Conservation (phyloP, 2,329 filamentous ascomycete species). For the Ceratocystis diversiconidia region DNA sequence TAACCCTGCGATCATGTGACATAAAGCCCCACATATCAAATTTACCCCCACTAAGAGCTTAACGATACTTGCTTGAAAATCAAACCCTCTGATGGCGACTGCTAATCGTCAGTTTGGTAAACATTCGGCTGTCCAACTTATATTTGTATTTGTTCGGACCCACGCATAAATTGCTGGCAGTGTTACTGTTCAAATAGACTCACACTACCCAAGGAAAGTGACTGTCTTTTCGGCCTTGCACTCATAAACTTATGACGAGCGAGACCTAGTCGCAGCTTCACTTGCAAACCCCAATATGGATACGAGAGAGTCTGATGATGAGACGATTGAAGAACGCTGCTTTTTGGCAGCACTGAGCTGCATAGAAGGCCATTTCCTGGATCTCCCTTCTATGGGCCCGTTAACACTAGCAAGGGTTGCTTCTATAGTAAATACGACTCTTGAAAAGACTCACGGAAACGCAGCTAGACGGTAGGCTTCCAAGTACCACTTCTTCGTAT, state of each 20-base stretch:
- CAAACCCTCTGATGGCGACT: neutral
- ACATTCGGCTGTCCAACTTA: neutral
- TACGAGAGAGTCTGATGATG: constrained; percentile 19
- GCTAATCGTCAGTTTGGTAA: constrained; percentile 1
- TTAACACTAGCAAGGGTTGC: constrained; percentile 40
- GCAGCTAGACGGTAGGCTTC: constrained; percentile 41
- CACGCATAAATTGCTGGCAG: too few relatives aligned
- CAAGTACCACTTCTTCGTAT: neutral
- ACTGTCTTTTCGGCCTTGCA: too few relatives aligned
- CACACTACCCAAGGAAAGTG: too few relatives aligned
- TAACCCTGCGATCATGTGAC: neutral
- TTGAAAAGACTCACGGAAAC: constrained; percentile 49
- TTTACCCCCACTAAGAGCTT: constrained; percentile 1
- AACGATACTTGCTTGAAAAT: neutral
- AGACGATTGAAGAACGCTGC: constrained; percentile 49
- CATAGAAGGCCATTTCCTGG: constrained; percentile 47
- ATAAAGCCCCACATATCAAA: neutral
- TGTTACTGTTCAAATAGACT: too few relatives aligned
- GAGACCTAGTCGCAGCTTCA: neutral
- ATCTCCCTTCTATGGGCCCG: constrained; percentile 42
- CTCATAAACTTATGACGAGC: neutral
- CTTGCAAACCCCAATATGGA: constrained; percentile 3
- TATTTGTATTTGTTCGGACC: too few relatives aligned
- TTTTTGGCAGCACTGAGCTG: constrained; percentile 47
- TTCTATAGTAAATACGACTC: constrained; percentile 43